Evolutionary conservation across 208 protist species (phyloP), one percentile per base, ranked within the genome.

Genomic region (Kentomonas sorsogonicus): DNA sequence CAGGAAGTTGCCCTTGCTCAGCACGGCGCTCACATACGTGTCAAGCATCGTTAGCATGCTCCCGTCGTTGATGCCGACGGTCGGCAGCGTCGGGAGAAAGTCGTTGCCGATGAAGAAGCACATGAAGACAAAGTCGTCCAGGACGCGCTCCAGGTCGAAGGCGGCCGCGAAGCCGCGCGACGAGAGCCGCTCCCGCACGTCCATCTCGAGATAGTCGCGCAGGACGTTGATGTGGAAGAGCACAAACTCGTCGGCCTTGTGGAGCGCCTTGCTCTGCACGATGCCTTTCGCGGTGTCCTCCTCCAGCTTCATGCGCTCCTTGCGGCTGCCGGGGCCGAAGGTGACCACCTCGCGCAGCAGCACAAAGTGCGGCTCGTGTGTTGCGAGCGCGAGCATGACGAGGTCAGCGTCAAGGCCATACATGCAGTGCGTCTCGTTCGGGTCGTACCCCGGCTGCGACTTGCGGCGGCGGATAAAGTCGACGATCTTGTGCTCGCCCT

Each of bases 401-500:
- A 99, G 80, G 78, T 99, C 98, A 2, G 98, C 97, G 69, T 99
- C 97, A 10, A 99, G 80, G 26, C 98, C 98, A 83, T 99, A 99
- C 62, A 99, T 82, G 71, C 96, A 99, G 82, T 99, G 98, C 13
- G 82, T 83, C 60, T 87, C 86, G 74, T 98, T 94, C 6, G 97
- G 81, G 63, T 97, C 75, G 77, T 99, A 98, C 15, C 73, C 87
- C 0, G 83, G 82, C 66, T 88, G 65, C 65, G 81, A 79, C 77
- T 97, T 96, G 48, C 94, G 83, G 36, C 76, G 66, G 44, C 99
- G 89, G 60, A 99, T 99, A 71, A 97, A 99, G 46, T 99, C 93
- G 60, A 99, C 98, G 61, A 99, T 99, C 77, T 99, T 99, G 76
- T 99, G 98, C 83, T 99, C 98, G 23, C 98, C 98, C 83, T 99